Conservation (phyloP, 805 yeast species). For the Isabelozyma pseudorhagii region DNA sequence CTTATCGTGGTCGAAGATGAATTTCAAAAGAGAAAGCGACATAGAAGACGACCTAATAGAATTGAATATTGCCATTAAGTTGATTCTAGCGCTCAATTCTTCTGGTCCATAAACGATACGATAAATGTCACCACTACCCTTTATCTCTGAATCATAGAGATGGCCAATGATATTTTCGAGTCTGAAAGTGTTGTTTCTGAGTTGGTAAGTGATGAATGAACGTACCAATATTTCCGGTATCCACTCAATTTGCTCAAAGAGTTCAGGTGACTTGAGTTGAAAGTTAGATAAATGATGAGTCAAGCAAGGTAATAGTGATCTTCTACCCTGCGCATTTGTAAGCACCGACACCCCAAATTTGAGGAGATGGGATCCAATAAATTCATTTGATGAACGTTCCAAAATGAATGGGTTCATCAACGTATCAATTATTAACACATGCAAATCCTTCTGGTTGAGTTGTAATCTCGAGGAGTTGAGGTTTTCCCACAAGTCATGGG, state of each 20-base stretch:
- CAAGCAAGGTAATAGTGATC: slow-evolving; percentile 64
- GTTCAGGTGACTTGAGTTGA: slow-evolving; percentile 27
- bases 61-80: slow-evolving; percentile 46
- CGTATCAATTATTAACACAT: slow-evolving; percentile 51
- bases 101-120: slow-evolving; percentile 49
- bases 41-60: slow-evolving; percentile 22
- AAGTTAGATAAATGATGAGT: slow-evolving; percentile 44
- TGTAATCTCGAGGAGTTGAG: slow-evolving; percentile 58
- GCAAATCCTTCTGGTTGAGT: slow-evolving; percentile 63
- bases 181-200: slow-evolving; percentile 51
- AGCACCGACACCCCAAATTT: slow-evolving; percentile 44
- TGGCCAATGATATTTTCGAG: slow-evolving; percentile 57
- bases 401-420: slow-evolving; percentile 44
- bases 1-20: slow-evolving; percentile 33
- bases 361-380: slow-evolving; percentile 22
- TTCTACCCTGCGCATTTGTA: slow-evolving; percentile 53
- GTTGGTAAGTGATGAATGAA: slow-evolving; percentile 49
- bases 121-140: slow-evolving; percentile 37
- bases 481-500: slow-evolving; percentile 54
- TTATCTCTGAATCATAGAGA: slow-evolving; percentile 46
- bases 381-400: slow-evolving; percentile 25
- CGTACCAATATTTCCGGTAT: slow-evolving; percentile 46
- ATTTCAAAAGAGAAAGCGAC: slow-evolving; percentile 29
- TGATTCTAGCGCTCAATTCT: slow-evolving; percentile 54
- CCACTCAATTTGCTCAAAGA: slow-evolving; percentile 48